Conservation (phyloP, 352 stramenopile genomes). For the Stramenopiles sp. region DNA sequence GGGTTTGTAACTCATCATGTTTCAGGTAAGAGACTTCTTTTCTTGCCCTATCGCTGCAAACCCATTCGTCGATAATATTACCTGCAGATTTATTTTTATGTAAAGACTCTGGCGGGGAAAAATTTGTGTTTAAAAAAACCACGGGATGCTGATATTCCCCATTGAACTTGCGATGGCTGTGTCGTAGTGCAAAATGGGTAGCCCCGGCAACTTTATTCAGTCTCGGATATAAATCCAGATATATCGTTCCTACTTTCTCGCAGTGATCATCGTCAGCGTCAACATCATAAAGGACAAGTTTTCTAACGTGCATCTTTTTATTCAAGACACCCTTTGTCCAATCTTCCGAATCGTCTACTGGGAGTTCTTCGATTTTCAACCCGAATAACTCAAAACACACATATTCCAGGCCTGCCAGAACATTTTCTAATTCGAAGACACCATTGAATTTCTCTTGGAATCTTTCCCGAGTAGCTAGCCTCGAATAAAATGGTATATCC, state of each 20-base stretch:
- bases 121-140: slow-evolving; percentile 74
- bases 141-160: slow-evolving; percentile 71
- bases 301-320: slow-evolving; percentile 32
- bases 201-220: slow-evolving; percentile 56
- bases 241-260: slow-evolving; percentile 61
- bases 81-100: slow-evolving; percentile 17
- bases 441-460: slow-evolving; percentile 12
- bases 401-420: slow-evolving; percentile 60
- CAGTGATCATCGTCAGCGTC: slow-evolving; percentile 32
- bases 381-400: slow-evolving; percentile 69
- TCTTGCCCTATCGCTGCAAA: background rate
- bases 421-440: slow-evolving; percentile 74
- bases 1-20: slow-evolving; percentile 83
- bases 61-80: slow-evolving; percentile 22
- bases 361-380: slow-evolving; percentile 50
- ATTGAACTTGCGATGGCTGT: slow-evolving; percentile 42
- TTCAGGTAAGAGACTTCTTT: slow-evolving; percentile 30
- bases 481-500: background rate
- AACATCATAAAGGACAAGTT: slow-evolving; percentile 54
- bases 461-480: background rate
- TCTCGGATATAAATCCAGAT: slow-evolving; percentile 80
- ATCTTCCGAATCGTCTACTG: slow-evolving; percentile 48
- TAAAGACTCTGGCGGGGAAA: slow-evolving; percentile 37
- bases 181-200: slow-evolving; percentile 87
- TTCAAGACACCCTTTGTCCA: slow-evolving; percentile 46